Conservation (phyloP, 768 basidiomycete genomes). For the Collybia nuda region DNA sequence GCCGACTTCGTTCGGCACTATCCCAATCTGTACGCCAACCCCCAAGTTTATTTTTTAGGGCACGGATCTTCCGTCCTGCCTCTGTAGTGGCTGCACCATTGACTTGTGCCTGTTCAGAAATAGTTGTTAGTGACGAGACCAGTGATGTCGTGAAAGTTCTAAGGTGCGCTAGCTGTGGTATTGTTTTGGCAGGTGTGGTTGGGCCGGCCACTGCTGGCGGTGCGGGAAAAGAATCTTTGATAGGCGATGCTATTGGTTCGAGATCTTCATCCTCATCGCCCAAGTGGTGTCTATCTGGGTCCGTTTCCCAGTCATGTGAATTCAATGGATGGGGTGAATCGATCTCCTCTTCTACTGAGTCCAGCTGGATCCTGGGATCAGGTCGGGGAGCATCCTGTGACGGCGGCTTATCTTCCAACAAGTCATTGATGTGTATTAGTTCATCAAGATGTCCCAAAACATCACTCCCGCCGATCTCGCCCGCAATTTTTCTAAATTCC, state of each 20-base stretch:
- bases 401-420: constrained; percentile 33
- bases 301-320: constrained; percentile 61
- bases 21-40: constrained; percentile 84
- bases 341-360: constrained; percentile 39
- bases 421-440: constrained; percentile 46
- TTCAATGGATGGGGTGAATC: constrained; percentile 23
- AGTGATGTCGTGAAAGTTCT: constrained; percentile 76
- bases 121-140: constrained; percentile 68
- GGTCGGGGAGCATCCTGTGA: constrained; percentile 12
- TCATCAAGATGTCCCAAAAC: constrained; percentile 69
- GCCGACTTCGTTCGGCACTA: constrained; percentile 77
- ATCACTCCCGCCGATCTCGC: constrained; percentile 76
- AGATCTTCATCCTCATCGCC: constrained; percentile 48
- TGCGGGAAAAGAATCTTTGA: constrained; percentile 58
- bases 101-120: constrained; percentile 88
- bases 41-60: constrained; percentile 79
- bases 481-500: constrained; percentile 74
- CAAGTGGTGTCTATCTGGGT: constrained; percentile 47
- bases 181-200: constrained; percentile 55
- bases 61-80: constrained; percentile 83
- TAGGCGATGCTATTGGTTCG: constrained; percentile 46
- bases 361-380: constrained; percentile 22
- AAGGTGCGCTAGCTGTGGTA: constrained; percentile 68
- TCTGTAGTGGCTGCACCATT: constrained; percentile 85
- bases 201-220: constrained; percentile 48